A percentile compares a stretch with the other conserved stretches of the same genome.
Conservation (phyloP, 106 monocot species). For the Iris macrosiphon region DNA sequence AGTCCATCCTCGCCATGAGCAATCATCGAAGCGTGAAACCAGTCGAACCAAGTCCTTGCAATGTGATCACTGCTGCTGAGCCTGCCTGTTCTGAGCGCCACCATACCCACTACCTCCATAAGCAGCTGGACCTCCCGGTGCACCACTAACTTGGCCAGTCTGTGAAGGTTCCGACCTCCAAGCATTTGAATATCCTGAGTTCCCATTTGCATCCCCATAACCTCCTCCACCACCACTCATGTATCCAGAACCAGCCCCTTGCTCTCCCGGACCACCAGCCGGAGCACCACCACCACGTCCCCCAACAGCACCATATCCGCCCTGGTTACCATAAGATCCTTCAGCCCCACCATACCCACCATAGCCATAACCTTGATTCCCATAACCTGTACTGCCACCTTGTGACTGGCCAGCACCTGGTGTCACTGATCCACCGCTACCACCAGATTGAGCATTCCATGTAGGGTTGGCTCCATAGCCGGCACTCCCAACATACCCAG, state of each 20-base stretch:
- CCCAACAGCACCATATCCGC: conserved; percentile 49
- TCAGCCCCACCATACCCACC: conserved; percentile 44
- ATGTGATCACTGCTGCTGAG: conserved; percentile 50
- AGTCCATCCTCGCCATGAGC: neutral
- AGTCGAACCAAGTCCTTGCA: neutral
- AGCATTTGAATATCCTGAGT: conserved; percentile 38
- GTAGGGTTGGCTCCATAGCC: conserved; percentile 42
- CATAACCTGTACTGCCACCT: conserved; percentile 39
- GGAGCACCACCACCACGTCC: conserved; percentile 28
- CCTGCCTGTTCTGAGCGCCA: conserved; percentile 39
- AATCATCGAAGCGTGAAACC: neutral
- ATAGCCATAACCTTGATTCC: conserved; percentile 75
- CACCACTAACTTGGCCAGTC: conserved; percentile 35
- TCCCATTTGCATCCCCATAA: conserved; percentile 43
- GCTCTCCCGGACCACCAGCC: conserved; percentile 9
- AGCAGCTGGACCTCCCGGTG: conserved; percentile 32
- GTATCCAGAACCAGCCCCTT: conserved; percentile 33
- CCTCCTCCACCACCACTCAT: conserved; percentile 33
- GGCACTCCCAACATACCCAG: conserved; percentile 41
- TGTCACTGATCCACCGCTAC: conserved; percentile 18
- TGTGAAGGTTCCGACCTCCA: conserved; percentile 77
- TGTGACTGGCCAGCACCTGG: conserved; percentile 45
- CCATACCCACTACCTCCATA: conserved; percentile 75
- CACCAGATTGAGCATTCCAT: conserved; percentile 46
- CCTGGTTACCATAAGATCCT: conserved; percentile 40